Evolutionary conservation across 495 filamentous ascomycete genomes (phyloP).

Genomic region (Penicillium taxi): DNA sequence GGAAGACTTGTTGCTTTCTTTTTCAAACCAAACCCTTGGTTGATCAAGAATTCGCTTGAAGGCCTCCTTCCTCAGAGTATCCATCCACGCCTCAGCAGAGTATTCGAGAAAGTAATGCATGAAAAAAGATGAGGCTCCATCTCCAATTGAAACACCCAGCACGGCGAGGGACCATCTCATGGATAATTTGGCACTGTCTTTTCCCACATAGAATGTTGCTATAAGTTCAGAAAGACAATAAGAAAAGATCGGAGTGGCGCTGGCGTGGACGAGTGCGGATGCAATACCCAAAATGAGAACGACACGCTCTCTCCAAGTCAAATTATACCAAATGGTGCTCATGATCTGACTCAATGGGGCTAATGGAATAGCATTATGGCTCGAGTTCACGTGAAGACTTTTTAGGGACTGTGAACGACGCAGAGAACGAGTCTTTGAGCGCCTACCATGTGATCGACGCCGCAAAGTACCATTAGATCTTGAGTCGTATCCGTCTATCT

Average conservation of each 20-base stretch:
- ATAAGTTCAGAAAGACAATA: conserved; percentile 70
- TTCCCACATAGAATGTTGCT: conserved; percentile 52
- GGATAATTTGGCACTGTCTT: conserved; percentile 36
- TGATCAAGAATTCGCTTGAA: conserved; percentile 68
- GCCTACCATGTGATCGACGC: too few species aligned
- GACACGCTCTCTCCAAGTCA: conserved; percentile 43
- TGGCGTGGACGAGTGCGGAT: conserved; percentile 55
- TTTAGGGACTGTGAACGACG: too few species aligned
- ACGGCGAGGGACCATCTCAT: conserved; percentile 62
- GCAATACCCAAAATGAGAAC: conserved; percentile 54
- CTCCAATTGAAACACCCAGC: conserved; percentile 57
- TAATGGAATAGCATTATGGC: too few species aligned
- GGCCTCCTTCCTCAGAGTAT: conserved; percentile 58
- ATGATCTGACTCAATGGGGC: conserved; percentile 50
- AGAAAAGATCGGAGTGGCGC: conserved; percentile 68
- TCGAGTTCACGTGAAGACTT: too few species aligned
- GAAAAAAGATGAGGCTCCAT: conserved; percentile 55
- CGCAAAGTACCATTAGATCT: too few species aligned
- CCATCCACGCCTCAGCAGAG: conserved; percentile 72
- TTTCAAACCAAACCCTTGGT: conserved; percentile 78
- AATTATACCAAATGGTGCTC: conserved; percentile 60
- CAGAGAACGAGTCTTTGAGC: too few species aligned
- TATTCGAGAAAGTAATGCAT: conserved; percentile 64
- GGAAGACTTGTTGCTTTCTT: conserved; percentile 53
- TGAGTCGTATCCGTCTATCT: conserved; percentile 2